Evolutionary conservation across 495 filamentous ascomycete species (phyloP).

Genomic region (Geopyxis carbonaria): DNA sequence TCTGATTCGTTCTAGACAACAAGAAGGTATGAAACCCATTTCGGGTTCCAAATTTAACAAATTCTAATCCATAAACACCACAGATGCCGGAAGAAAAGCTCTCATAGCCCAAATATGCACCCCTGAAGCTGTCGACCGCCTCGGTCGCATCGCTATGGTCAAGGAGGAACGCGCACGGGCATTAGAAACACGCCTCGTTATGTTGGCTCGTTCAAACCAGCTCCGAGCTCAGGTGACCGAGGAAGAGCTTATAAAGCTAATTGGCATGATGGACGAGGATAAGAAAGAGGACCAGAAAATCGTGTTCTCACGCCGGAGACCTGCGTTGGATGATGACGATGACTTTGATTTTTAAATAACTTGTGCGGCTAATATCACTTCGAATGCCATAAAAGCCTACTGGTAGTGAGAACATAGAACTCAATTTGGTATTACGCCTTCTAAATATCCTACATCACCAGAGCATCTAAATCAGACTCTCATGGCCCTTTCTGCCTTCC

Average conservation of each 20-base stretch:
- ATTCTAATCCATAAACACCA: background rate
- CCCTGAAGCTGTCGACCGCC: slow-evolving; percentile 80
- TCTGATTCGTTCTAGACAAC: slow-evolving; percentile 7
- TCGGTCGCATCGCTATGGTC: slow-evolving; percentile 86
- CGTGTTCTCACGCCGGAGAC: slow-evolving; percentile 66
- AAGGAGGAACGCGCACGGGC: slow-evolving; percentile 82
- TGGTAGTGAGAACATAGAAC: too few species aligned
- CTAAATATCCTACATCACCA: too few species aligned
- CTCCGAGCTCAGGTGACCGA: slow-evolving; percentile 77
- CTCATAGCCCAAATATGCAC: slow-evolving; percentile 84
- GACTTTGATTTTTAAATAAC: slow-evolving; percentile 38
- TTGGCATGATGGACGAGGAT: slow-evolving; percentile 65
- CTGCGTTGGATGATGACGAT: slow-evolving; percentile 73
- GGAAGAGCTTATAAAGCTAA: slow-evolving; percentile 76
- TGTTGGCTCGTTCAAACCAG: slow-evolving; percentile 75
- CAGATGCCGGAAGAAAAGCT: slow-evolving; percentile 50
- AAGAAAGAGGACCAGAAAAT: slow-evolving; percentile 53
- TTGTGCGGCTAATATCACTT: too few species aligned
- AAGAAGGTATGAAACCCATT: slow-evolving; percentile 13
- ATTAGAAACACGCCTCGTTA: slow-evolving; percentile 83
- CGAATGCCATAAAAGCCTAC: too few species aligned
- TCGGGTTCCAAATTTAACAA: background rate
- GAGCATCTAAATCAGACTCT: too few species aligned
- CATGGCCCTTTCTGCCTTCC: slow-evolving; percentile 44
- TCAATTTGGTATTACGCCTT: too few species aligned